Percentiles rank a stretch among this genome's conserved stretches.
Evolutionary conservation across 495 filamentous ascomycete species (phyloP).

Genomic region (Penicillium steckii): DNA sequence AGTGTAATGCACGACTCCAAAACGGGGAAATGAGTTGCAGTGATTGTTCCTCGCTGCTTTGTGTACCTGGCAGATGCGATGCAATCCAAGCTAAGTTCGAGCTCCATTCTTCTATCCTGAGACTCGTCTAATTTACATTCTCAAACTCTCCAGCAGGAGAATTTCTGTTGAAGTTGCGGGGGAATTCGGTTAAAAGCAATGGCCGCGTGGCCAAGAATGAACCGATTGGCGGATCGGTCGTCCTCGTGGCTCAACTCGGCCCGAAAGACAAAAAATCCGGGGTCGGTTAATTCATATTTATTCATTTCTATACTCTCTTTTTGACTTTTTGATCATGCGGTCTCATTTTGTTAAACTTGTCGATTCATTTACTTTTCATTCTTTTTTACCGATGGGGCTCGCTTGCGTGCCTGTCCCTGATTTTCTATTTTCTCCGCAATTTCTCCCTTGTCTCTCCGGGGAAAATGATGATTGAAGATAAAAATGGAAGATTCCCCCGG

Average conservation of each 20-base stretch:
- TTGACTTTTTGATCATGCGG: not conserved
- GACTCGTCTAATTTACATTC: too few relatives aligned
- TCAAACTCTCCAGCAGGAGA: too few relatives aligned
- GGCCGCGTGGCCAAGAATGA: not conserved
- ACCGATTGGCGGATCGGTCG: constrained; percentile 6
- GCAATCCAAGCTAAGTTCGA: not conserved
- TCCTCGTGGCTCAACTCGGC: constrained; percentile 8
- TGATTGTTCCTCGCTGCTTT: not conserved
- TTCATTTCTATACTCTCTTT: not conserved
- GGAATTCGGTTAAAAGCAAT: constrained; percentile 10
- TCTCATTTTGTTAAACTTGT: not conserved
- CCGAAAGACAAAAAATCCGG: constrained; percentile 13
- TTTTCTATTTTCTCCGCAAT: constrained; percentile 16
- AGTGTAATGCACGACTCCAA: not conserved
- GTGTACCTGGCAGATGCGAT: not conserved
- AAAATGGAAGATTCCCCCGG: constrained; percentile 12
- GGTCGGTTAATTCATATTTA: constrained; percentile 24
- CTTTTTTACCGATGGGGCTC: constrained; percentile 13
- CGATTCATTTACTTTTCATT: too few relatives aligned
- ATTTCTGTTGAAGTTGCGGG: constrained; percentile 2
- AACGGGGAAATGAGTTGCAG: not conserved
- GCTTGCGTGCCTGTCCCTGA: constrained; percentile 10
- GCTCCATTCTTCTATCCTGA: too few relatives aligned
- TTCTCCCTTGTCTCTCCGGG: not conserved
- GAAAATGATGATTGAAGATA: not conserved